Base-by-base conservation (phyloP, 352 stramenopile genomes). In the Aphanomyces invadans region DNA sequence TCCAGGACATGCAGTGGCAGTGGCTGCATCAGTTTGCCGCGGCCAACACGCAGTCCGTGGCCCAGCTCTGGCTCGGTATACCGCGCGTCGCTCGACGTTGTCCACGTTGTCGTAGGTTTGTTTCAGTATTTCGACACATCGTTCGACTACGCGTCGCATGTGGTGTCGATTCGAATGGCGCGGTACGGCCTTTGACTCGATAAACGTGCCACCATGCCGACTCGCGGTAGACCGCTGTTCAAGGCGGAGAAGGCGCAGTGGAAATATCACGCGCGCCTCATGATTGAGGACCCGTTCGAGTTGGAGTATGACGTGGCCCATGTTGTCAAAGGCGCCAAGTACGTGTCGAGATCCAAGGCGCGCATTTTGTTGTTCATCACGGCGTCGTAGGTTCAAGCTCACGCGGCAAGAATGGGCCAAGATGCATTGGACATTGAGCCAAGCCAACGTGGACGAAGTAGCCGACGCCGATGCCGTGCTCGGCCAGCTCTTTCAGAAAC, bases 201-300 rank as follows among this genome's bases (percentile, higher is more conserved):
- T n/a, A n/a, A n/a, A n/a, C n/a, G n/a, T n/a, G n/a, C n/a, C n/a
- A n/a, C n/a, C n/a, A n/a, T n/a, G n/a, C n/a, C n/a, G n/a, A n/a
- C n/a, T n/a, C n/a, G n/a, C n/a, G n/a, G n/a, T n/a, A 64, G 55
- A 4, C 77, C 71, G 25, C 67, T 93, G 65, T 78, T 73, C 26
- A 93, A 93, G 60, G 82, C 83, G 21, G 85, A 91, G 65, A 93
- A 93, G 61, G 71, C 71, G 52, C 73, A 90, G 53, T 93, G 85
- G 85, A 83, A 83, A 38, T 77, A 89, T 46, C 86, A 88, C 63
- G 87, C 80, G 54, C 80, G 85, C 0, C 52, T 93, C 64, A 89
- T 80, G 52, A 98, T 99, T 62, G 97, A 99, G 83, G 97, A 99
- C 76, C 97, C 97, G 2, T 99, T 99, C 76, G 97, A 99, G 72